Evolutionary conservation across 441 rosid genomes (phyloP), one percentile per base, ranked within the genome.

Genomic region (Adansonia madagascariensis): DNA sequence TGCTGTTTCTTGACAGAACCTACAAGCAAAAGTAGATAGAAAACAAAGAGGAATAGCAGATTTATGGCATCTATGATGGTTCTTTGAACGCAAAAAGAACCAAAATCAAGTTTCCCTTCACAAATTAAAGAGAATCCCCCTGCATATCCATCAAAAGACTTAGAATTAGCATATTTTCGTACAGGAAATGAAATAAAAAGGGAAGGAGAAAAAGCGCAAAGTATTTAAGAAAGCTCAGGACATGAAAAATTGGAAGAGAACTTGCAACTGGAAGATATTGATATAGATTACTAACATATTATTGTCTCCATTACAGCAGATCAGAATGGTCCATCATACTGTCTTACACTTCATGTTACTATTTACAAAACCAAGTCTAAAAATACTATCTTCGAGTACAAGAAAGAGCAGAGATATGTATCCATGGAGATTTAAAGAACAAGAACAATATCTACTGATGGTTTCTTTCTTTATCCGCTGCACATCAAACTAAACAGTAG

Each of bases 21-120:
- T 66, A 78, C 82, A 52, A 91, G 24, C 84, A 88, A 82, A 73
- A 84, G 76, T 61, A 89, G 73, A 83, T 75, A 89, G 87, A 93
- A 92, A 72, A 81, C 76, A 77, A 70, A 84, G 53, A 92, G 86
- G 72, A 91, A 94, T 20, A 86, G 12, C 64, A 93, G 69, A 65
- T 93, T 94, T 53, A 85, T 12, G 8, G 76, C 82, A 79, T 89
- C 97, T 65, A 89, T 79, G 35, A 84, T 71, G 17, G 83, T 84
- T 82, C 91, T 82, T 71, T 87, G 94, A 44, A 81, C 80, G 87
- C 95, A 91, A 77, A 75, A 74, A 65, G 92, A 90, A 41, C 82
- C 72, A 57, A 86, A 63, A 78, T 84, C 80, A 70, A 87, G 78
- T 24, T 85, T 82, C 61, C 87, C 85, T 1, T 75, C 83, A 82